Evolutionary conservation across 1,284 basidiomycete genomes (phyloP).

Genomic region (Schizophyllum amplum): DNA sequence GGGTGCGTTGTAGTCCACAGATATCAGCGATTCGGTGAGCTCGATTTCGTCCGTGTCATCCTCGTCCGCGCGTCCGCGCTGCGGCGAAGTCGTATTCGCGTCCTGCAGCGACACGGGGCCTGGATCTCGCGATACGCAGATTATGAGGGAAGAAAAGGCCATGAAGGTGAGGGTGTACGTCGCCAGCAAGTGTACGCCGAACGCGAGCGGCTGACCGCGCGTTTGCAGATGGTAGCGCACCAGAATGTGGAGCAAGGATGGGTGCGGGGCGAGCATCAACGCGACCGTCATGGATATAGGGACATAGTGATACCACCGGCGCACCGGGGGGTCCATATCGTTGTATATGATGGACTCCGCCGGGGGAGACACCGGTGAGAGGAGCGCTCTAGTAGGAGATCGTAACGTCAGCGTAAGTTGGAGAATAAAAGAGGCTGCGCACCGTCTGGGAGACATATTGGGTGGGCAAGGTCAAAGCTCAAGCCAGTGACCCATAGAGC

Average conservation of each 20-base stretch:
- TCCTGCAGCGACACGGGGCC: slow-evolving; percentile 44
- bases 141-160: slow-evolving; percentile 61
- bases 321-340: slow-evolving; percentile 24
- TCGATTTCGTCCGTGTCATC: slow-evolving; percentile 38
- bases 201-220: slow-evolving; percentile 36
- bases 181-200: slow-evolving; percentile 43
- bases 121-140: slow-evolving; percentile 65
- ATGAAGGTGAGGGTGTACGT: slow-evolving; percentile 60
- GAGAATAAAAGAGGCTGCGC: too few relatives aligned
- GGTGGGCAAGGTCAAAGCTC: too few relatives aligned
- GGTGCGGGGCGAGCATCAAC: slow-evolving; percentile 62
- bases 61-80: slow-evolving; percentile 19
- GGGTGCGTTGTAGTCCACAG: slow-evolving; percentile 40
- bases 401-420: too few relatives aligned
- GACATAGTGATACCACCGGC: slow-evolving; percentile 49
- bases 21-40: slow-evolving; percentile 53
- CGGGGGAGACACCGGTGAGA: background rate
- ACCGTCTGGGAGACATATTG: too few relatives aligned
- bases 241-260: slow-evolving; percentile 59
- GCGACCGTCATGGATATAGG: slow-evolving; percentile 49
- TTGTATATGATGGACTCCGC: slow-evolving; percentile 10
- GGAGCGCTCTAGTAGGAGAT: background rate
- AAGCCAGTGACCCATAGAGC: too few relatives aligned
- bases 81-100: slow-evolving; percentile 10
- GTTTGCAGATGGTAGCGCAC: slow-evolving; percentile 56